A percentile compares a stretch with the other conserved stretches of the same genome.
phyloP scores from a whole-genome alignment of 2,329 filamentous ascomycete genomes.

The Blastomyces parvus region DNA sequence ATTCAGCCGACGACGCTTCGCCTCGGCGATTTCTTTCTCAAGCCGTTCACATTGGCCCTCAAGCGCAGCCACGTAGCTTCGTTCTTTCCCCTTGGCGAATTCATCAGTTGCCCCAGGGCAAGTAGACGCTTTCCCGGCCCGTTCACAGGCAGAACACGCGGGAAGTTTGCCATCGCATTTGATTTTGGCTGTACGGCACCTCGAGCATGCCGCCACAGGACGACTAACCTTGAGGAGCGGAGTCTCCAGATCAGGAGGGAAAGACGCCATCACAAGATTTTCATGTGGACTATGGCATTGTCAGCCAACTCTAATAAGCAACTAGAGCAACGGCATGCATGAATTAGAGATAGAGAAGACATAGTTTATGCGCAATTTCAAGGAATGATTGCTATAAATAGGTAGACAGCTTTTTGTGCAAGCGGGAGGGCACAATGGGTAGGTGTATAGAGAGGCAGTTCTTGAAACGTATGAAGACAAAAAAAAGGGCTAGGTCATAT shows the following conservation, averaged over 20 bases:
- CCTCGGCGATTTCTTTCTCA: slow-evolving; percentile 58
- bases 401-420: background rate
- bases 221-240: slow-evolving; percentile 53
- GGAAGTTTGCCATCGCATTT: slow-evolving; percentile 97
- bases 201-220: slow-evolving; percentile 68
- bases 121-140: slow-evolving; percentile 72
- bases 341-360: background rate
- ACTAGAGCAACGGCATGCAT: background rate
- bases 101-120: slow-evolving; percentile 94
- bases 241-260: slow-evolving; percentile 30
- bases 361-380: background rate
- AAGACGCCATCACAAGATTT: slow-evolving; percentile 15
- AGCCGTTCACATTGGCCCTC: slow-evolving; percentile 84
- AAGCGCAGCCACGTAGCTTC: slow-evolving; percentile 93
- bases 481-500: background rate
- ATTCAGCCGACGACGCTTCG: slow-evolving; percentile 43
- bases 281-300: slow-evolving; percentile 7
- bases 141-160: slow-evolving; percentile 89
- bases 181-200: slow-evolving; percentile 85
- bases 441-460: background rate
- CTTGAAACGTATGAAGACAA: background rate
- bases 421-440: background rate
- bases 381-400: background rate
- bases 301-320: background rate
- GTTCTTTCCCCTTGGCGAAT: slow-evolving; percentile 88